Conservation (phyloP, 345 rosid species). For the Syzygium oleosum region DNA sequence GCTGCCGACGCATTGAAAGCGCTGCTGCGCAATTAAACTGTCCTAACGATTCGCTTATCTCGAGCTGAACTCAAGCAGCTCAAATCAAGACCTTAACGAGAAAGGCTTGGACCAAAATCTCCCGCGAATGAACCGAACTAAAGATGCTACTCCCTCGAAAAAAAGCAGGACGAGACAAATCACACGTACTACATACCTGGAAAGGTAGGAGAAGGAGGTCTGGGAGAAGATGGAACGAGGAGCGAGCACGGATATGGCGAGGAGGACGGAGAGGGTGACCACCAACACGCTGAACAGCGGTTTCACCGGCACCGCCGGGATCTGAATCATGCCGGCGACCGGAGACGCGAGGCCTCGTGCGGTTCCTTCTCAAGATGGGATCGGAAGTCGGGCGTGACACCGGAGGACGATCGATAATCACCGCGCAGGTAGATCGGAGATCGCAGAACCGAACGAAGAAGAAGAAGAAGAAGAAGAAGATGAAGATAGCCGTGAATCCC, state of each 20-base stretch:
- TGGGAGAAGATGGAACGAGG: slow-evolving; percentile 28
- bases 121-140: not conserved
- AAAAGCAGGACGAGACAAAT: not conserved
- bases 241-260: slow-evolving; percentile 46
- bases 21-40: not conserved
- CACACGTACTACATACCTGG: slow-evolving; percentile 12
- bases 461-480: not conserved
- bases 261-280: slow-evolving; percentile 47
- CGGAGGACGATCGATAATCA: not conserved
- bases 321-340: slow-evolving; percentile 16
- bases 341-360: not conserved
- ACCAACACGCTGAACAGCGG: slow-evolving; percentile 48
- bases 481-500: not conserved
- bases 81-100: not conserved
- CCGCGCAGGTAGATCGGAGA: not conserved
- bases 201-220: slow-evolving; percentile 9
- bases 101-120: not conserved
- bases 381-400: not conserved
- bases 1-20: not conserved
- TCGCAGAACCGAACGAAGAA: not conserved
- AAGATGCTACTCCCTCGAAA: not conserved
- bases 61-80: not conserved
- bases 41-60: not conserved
- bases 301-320: slow-evolving; percentile 50
- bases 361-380: not conserved